phyloP scores from a whole-genome alignment of 495 filamentous ascomycete genomes.

The Sordaria brevicollis region DNA sequence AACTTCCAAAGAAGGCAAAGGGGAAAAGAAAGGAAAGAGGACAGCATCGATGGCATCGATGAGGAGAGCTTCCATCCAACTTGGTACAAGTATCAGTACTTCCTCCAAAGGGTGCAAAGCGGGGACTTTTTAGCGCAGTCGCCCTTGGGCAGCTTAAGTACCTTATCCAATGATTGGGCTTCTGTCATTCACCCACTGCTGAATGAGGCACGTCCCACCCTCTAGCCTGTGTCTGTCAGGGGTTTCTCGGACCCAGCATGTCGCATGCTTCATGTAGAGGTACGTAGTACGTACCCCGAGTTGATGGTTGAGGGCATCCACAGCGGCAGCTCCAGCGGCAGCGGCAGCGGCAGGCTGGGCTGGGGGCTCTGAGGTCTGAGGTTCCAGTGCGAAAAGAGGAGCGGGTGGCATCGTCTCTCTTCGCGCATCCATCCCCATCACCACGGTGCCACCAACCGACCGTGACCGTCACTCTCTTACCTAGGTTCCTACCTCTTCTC shows the following conservation, averaged over 20 bases:
- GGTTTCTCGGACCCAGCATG: slow-evolving; percentile 5
- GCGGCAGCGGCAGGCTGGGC: neutral
- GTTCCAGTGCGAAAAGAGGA: neutral
- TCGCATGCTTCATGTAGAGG: neutral
- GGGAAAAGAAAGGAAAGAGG: slow-evolving; percentile 8
- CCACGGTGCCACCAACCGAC: slow-evolving; percentile 1
- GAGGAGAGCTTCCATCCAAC: neutral
- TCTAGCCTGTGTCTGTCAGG: slow-evolving; percentile 7
- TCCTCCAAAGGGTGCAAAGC: slow-evolving; percentile 1
- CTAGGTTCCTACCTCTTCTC: slow-evolving; percentile 22
- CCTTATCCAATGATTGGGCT: slow-evolving; percentile 10
- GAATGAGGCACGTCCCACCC: neutral
- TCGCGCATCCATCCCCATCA: neutral
- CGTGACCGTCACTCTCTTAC: slow-evolving; percentile 14
- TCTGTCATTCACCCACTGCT: slow-evolving; percentile 9
- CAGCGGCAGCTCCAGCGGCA: neutral
- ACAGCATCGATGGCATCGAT: slow-evolving; percentile 8
- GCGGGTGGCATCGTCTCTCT: neutral
- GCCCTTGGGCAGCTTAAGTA: slow-evolving; percentile 14
- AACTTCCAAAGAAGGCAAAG: neutral
- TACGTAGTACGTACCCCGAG: neutral
- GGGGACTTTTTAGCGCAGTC: slow-evolving; percentile 17
- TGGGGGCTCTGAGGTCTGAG: neutral
- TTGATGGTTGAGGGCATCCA: neutral
- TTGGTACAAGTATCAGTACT: neutral